These are phyloP conservation scores for Zygnema circumcarinatum DNA, from an alignment of 139 green algal species.

Conservation along the genomic window DNA sequence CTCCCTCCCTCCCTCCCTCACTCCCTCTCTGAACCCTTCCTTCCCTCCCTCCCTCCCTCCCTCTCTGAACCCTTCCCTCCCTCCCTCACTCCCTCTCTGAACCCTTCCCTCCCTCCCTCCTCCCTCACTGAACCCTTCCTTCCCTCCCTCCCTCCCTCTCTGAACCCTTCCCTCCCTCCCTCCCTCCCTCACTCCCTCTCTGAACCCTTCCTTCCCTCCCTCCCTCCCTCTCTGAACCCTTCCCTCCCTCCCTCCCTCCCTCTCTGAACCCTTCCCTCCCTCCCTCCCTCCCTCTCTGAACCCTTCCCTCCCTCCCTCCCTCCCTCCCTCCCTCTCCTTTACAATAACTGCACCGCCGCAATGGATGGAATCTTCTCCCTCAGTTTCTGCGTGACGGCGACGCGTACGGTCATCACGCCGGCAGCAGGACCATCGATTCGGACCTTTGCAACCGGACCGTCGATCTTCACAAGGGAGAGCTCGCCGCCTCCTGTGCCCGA, in stretches of 20 bases:
- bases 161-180: not conserved
- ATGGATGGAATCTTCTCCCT: constrained; percentile 96
- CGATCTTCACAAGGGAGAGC: constrained; percentile 86
- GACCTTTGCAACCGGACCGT: constrained; percentile 95
- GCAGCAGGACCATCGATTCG: constrained; percentile 89
- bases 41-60: not conserved
- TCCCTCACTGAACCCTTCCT: not conserved
- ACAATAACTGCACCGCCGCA: constrained; percentile 95
- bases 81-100: not conserved
- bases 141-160: not conserved
- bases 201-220: not conserved
- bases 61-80: not conserved
- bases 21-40: not conserved
- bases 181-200: not conserved
- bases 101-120: not conserved
- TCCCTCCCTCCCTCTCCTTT: constrained; percentile 5
- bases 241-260: too few species aligned
- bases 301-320: too few species aligned
- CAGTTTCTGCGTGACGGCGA: constrained; percentile 99
- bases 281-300: not conserved
- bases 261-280: not conserved
- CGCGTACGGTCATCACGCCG: constrained; percentile 92
- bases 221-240: not conserved
- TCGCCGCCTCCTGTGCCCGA: constrained; percentile 93
- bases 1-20: not conserved